Base-by-base conservation (phyloP, 2,329 filamentous ascomycete genomes). In the Cladosporium austrohemisphaericum region DNA sequence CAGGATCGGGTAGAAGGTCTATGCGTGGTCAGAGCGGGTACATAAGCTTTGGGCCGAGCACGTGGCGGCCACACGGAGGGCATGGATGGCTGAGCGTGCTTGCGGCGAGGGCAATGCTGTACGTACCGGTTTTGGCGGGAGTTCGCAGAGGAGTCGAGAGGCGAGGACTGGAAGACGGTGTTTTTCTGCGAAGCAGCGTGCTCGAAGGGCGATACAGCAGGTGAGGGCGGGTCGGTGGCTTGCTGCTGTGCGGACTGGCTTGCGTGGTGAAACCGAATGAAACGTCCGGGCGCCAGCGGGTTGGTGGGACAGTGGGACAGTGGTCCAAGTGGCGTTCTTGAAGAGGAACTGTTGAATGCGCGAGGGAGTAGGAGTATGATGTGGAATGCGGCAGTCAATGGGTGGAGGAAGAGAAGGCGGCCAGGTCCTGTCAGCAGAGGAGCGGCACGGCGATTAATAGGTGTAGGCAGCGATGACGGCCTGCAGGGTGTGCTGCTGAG, bases 21-120 rank as follows among this genome's bases (percentile, higher is more conserved):
- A 45, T 46, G 32, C 32, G 23, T 23, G 23, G 23, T n/a, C n/a
- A n/a, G n/a, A n/a, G n/a, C n/a, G n/a, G n/a, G n/a, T 31, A 14
- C 18, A 46, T 46, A 46, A 47, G 32, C 32, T 47, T 47, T 25
- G 31, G 20, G 43, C n/a, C n/a, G n/a, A n/a, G n/a, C 43, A 47
- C 43, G 43, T 47, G 43, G 43, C 20, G n/a, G 32, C 43, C 43
- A 47, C 38, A 33, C 43, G 43, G 7, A 8, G 25, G 19, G 32
- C 11, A n/a, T n/a, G 10, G 28, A 11, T 31, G 32, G 23, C 25
- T 6, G 25, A 26, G 25, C 25, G 25, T n/a, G n/a, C n/a, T n/a
- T 28, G 23, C 22, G 25, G 9, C 8, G 5, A 18, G 32, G 33
- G 43, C 43, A 18, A 22, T 18, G 16, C 14, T 22, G 33, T 37